A percentile compares a stretch with the other conserved stretches of the same genome.
Conservation (phyloP, 78 protist species). For the Pigoraptor vietnamica region DNA sequence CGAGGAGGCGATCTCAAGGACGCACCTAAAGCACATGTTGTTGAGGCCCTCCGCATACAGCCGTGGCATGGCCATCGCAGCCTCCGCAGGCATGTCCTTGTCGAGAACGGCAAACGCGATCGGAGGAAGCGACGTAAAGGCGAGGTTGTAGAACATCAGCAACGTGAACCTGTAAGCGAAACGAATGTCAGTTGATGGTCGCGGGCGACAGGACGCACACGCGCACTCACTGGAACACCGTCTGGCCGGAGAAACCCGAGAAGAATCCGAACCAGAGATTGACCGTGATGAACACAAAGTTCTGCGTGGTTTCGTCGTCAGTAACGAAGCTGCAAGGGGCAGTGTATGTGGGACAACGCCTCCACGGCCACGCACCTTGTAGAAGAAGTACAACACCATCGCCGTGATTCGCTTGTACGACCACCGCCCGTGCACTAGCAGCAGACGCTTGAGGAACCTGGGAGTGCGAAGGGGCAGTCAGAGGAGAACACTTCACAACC, state of each 20-base stretch:
- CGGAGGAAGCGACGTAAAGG: neutral
- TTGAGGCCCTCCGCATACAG: neutral
- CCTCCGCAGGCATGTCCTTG: neutral
- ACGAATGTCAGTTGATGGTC: no score
- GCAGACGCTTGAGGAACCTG: neutral
- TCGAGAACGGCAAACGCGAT: neutral
- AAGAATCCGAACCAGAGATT: neutral
- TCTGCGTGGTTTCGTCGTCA: no score
- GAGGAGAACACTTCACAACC: neutral
- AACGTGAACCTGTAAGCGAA: neutral
- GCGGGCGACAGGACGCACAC: no score
- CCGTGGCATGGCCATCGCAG: neutral
- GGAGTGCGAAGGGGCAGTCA: neutral
- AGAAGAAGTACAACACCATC: conserved; percentile 75
- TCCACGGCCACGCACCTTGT: conserved; percentile 36
- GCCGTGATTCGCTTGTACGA: conserved; percentile 77
- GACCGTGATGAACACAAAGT: neutral
- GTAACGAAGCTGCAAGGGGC: no score
- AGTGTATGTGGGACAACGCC: neutral
- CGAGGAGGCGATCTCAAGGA: no score
- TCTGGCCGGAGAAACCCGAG: conserved; percentile 1
- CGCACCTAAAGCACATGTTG: neutral
- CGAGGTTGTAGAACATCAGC: neutral
- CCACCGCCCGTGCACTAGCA: conserved; percentile 82
- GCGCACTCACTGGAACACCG: neutral